Percentiles rank a stretch among this genome's conserved stretches.
These are phyloP conservation scores for Panaeolus papilionaceus DNA, from an alignment of 768 basidiomycete genomes.

Conservation along the genomic window DNA sequence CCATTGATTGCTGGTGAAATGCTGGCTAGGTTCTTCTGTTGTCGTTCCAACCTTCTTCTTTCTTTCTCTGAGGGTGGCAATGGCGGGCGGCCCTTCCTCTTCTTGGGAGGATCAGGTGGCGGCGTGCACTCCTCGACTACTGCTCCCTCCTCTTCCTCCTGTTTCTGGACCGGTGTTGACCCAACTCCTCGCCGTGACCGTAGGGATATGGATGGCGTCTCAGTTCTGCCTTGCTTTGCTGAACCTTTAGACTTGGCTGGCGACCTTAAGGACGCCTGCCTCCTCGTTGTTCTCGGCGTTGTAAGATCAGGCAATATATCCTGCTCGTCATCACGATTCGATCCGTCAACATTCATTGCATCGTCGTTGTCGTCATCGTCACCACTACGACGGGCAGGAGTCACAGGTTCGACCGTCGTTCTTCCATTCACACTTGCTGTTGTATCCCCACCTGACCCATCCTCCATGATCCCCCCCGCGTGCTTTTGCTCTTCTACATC, in stretches of 20 bases:
- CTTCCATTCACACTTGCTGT: constrained; percentile 1
- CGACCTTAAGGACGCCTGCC: neutral
- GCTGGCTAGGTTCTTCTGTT: constrained; percentile 13
- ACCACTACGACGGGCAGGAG: constrained; percentile 16
- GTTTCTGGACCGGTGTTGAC: neutral
- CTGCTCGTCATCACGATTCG: neutral
- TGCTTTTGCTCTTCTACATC: constrained; percentile 11
- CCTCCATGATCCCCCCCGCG: neutral
- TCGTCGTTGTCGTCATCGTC: constrained; percentile 1
- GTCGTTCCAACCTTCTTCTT: neutral
- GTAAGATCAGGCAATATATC: constrained; percentile 1
- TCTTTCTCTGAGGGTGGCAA: neutral
- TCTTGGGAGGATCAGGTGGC: constrained; percentile 10
- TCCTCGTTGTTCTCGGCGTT: constrained; percentile 1
- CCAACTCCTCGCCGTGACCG: neutral
- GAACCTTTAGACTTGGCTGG: constrained; percentile 7
- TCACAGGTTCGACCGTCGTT: constrained; percentile 19
- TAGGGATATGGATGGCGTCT: neutral
- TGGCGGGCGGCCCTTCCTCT: constrained; percentile 5
- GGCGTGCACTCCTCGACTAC: constrained; percentile 21
- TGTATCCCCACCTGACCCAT: neutral
- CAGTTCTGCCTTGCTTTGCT: constrained; percentile 2
- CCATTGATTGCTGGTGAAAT: constrained; percentile 16
- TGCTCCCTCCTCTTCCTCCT: constrained; percentile 26
- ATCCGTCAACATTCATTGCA: constrained; percentile 1